A percentile compares a stretch with the other conserved stretches of the same genome.
These are phyloP conservation scores for Phascolomyces articulosus DNA, from an alignment of 371 early-diverging fungal species.

Conservation along the genomic window DNA sequence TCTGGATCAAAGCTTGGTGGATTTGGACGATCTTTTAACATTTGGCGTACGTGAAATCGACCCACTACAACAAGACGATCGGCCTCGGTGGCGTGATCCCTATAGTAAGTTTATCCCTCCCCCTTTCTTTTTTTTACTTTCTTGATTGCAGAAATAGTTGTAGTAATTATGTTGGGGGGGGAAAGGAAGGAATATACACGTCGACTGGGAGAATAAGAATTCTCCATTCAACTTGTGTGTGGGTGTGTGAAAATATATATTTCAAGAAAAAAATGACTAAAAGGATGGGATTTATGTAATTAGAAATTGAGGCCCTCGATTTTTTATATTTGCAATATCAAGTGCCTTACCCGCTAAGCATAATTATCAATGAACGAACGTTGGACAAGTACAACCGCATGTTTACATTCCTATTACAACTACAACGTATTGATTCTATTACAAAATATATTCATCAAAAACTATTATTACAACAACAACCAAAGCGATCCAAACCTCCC, in stretches of 20 bases:
- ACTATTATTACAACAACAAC: background rate
- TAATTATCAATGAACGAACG: conserved; percentile 42
- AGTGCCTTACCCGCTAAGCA: conserved; percentile 46
- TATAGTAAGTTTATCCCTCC: conserved; percentile 37
- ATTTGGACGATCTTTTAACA: conserved; percentile 41
- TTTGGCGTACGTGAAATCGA: conserved; percentile 43
- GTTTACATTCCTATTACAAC: conserved; percentile 51
- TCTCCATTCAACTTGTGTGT: too few relatives aligned
- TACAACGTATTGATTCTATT: conserved; percentile 34
- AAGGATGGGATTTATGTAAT: conserved; percentile 5
- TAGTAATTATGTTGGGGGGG: too few relatives aligned
- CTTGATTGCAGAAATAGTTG: too few relatives aligned
- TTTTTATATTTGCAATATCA: conserved; percentile 54
- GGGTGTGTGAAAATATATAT: background rate
- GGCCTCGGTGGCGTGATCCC: conserved; percentile 33
- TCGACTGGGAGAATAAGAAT: too few relatives aligned
- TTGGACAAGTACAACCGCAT: conserved; percentile 55
- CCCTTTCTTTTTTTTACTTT: too few relatives aligned
- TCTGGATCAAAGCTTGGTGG: conserved; percentile 9
- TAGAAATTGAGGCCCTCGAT: conserved; percentile 48
- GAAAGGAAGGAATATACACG: too few relatives aligned
- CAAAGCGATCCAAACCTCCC: background rate
- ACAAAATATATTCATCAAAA: conserved; percentile 37
- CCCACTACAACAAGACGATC: conserved; percentile 25
- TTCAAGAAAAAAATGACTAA: background rate